Evolutionary conservation across 805 yeast species (phyloP).

Genomic region (Aciculoconidium aculeatum): DNA sequence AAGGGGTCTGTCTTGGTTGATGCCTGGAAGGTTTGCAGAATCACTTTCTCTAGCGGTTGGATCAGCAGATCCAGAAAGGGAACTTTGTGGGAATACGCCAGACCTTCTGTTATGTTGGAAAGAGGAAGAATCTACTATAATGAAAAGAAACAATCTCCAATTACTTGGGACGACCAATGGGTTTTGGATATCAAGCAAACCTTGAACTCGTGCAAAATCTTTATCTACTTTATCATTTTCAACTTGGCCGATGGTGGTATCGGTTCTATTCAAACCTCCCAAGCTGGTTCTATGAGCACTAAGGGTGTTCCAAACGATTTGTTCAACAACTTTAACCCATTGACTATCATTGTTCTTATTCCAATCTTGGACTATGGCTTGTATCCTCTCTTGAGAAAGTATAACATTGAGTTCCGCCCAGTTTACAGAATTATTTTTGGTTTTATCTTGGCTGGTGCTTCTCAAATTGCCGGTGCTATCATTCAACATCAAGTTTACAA

Average conservation of each 20-base stretch:
- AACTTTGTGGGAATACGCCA: slow-evolving; percentile 46
- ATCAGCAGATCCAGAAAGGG: slow-evolving; percentile 33
- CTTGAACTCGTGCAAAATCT: slow-evolving; percentile 39
- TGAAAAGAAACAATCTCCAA: slow-evolving; percentile 15
- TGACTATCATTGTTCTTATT: slow-evolving; percentile 46
- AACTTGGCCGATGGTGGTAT: slow-evolving; percentile 43
- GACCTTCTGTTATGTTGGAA: slow-evolving; percentile 37
- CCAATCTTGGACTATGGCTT: slow-evolving; percentile 44
- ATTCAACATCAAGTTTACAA: slow-evolving; percentile 43
- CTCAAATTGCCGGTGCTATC: slow-evolving; percentile 46
- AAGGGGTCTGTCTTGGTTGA: slow-evolving; percentile 45
- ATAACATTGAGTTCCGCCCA: slow-evolving; percentile 36
- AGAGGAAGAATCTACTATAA: slow-evolving; percentile 35
- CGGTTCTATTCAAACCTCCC: slow-evolving; percentile 44
- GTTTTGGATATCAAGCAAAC: slow-evolving; percentile 42
- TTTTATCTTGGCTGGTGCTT: slow-evolving; percentile 40
- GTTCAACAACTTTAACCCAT: slow-evolving; percentile 49
- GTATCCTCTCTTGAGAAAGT: slow-evolving; percentile 43
- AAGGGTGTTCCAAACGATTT: slow-evolving; percentile 53
- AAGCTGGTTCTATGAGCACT: slow-evolving; percentile 49
- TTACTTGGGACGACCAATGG: slow-evolving; percentile 41
- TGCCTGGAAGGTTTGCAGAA: slow-evolving; percentile 34
- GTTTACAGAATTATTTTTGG: slow-evolving; percentile 43
- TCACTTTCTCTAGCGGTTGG: slow-evolving; percentile 39
- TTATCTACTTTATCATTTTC: slow-evolving; percentile 36